These are phyloP conservation scores for Limnomonas spitsbergensis DNA, from an alignment of 139 green algal species.

Conservation along the genomic window DNA sequence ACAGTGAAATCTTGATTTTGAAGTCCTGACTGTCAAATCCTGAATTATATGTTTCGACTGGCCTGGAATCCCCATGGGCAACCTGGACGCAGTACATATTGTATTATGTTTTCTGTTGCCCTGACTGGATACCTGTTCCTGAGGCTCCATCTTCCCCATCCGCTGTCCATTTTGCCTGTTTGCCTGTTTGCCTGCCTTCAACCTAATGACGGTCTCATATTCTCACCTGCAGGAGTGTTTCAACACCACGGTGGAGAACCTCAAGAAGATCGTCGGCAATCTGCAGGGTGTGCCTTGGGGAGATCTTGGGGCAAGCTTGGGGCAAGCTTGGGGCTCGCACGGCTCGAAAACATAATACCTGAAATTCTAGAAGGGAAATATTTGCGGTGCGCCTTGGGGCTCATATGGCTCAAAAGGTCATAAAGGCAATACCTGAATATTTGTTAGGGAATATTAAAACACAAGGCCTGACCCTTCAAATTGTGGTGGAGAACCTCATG, in stretches of 20 bases:
- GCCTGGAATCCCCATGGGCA: not conserved
- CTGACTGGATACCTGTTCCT: not conserved
- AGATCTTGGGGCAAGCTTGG: too few relatives aligned
- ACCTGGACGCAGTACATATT: not conserved
- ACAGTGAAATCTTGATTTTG: too few relatives aligned
- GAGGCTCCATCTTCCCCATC: too few relatives aligned
- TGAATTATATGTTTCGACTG: not conserved
- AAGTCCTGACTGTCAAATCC: not conserved
- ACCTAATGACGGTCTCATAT: not conserved
- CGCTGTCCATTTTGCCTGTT: too few relatives aligned
- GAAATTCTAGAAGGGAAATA: not conserved
- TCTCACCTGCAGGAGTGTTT: conserved; percentile 9
- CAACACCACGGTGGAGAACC: conserved; percentile 10
- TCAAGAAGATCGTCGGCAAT: not conserved
- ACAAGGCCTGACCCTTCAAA: not conserved
- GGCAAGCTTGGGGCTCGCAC: too few relatives aligned
- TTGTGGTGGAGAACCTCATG: too few relatives aligned
- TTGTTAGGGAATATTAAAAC: not conserved
- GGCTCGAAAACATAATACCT: not conserved
- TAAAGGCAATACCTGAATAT: not conserved
- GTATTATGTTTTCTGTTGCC: not conserved
- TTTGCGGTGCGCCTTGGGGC: not conserved
- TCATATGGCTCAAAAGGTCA: not conserved
- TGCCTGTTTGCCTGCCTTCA: not conserved
- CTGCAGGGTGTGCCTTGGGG: conserved; percentile 9